These are phyloP conservation scores for Haberlea rhodopensis DNA, from an alignment of 257 asterid species.

Conservation along the genomic window DNA sequence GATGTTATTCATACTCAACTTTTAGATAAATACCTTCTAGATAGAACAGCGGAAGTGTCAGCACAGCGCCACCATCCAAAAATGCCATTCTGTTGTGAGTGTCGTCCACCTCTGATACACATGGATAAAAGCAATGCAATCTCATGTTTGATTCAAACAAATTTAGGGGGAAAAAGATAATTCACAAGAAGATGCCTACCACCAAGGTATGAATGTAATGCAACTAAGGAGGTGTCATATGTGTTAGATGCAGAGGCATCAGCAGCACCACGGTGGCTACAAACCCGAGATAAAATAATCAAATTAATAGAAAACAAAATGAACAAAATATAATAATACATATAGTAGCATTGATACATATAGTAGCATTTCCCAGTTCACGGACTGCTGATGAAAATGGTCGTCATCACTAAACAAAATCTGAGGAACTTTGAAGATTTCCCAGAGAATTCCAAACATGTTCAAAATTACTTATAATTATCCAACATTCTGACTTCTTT, in stretches of 20 bases:
- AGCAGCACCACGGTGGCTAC: conserved; percentile 40
- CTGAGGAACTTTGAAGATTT: conserved; percentile 1
- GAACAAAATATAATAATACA: background rate
- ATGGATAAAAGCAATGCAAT: conserved; percentile 22
- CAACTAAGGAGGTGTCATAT: conserved; percentile 74
- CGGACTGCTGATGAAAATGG: background rate
- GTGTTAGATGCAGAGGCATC: conserved; percentile 69
- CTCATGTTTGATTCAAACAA: conserved; percentile 21
- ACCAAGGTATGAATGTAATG: conserved; percentile 88
- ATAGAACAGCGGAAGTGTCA: conserved; percentile 67
- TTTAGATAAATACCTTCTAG: conserved; percentile 58
- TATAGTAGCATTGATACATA: conserved; percentile 1
- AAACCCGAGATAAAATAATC: conserved; percentile 21
- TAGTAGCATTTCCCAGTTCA: too few species aligned
- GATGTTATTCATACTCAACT: conserved; percentile 17
- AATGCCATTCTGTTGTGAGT: conserved; percentile 72
- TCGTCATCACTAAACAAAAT: background rate
- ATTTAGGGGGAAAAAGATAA: conserved; percentile 5
- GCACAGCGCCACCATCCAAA: conserved; percentile 82
- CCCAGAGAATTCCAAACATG: conserved; percentile 5
- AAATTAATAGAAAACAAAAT: conserved; percentile 21
- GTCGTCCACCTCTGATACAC: conserved; percentile 74
- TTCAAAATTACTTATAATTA: background rate
- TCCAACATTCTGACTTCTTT: background rate
- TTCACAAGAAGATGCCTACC: conserved; percentile 42